Evolutionary conservation across 2,329 filamentous ascomycete genomes (phyloP).

Genomic region (Monilinia aucupariae): DNA sequence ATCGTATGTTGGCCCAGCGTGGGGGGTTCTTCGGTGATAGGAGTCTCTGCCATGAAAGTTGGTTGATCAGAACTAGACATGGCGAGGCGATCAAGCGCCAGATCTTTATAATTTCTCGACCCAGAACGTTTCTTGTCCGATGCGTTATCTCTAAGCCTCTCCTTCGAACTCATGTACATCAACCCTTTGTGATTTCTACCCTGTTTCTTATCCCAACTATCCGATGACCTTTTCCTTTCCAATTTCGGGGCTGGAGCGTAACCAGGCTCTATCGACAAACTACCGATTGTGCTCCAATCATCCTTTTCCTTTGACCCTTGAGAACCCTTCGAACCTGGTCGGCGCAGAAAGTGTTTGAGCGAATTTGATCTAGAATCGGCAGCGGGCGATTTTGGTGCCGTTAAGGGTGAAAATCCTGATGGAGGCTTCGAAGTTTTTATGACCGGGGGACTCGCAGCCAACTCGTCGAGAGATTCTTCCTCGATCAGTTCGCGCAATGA

Average conservation of each 20-base stretch:
- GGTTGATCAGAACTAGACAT: constrained; percentile 30
- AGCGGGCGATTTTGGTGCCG: constrained; percentile 51
- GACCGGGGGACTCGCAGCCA: constrained; percentile 62
- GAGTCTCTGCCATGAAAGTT: constrained; percentile 35
- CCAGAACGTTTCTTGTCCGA: constrained; percentile 52
- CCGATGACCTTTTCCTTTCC: constrained; percentile 49
- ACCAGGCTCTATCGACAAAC: constrained; percentile 56
- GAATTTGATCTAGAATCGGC: constrained; percentile 38
- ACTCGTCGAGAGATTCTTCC: constrained; percentile 50
- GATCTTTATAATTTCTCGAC: constrained; percentile 40
- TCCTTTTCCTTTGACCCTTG: constrained; percentile 48
- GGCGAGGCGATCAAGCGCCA: constrained; percentile 26
- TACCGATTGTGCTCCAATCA: constrained; percentile 58
- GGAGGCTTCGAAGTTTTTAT: constrained; percentile 78
- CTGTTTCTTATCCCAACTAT: constrained; percentile 58
- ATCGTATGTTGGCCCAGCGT: neutral
- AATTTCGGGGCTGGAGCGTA: constrained; percentile 45
- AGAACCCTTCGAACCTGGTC: constrained; percentile 56
- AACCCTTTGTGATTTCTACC: constrained; percentile 51
- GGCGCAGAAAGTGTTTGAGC: constrained; percentile 55
- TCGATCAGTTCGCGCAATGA: constrained; percentile 46
- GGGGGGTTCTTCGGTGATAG: constrained; percentile 46
- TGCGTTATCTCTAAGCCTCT: constrained; percentile 58
- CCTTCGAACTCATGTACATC: constrained; percentile 70
- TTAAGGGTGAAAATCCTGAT: constrained; percentile 66